A percentile compares a stretch with the other conserved stretches of the same genome.
Evolutionary conservation across 495 filamentous ascomycete genomes (phyloP).

Genomic region (Annulohypoxylon moriforme): DNA sequence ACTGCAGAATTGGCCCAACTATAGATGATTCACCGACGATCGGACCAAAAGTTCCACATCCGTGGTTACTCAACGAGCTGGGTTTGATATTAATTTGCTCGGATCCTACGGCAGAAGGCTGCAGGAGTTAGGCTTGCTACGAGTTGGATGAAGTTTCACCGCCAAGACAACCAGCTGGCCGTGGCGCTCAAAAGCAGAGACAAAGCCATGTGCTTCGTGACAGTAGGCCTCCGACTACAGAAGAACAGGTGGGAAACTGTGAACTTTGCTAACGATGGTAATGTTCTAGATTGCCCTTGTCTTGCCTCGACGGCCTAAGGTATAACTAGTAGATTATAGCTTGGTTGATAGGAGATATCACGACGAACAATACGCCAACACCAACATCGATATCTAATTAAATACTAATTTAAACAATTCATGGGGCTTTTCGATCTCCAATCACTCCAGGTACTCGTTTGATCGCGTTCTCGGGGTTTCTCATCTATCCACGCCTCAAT

Average conservation of each 20-base stretch:
- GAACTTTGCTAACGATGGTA: not conserved
- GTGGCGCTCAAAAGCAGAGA: not conserved
- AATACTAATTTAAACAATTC: not conserved
- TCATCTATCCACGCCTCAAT: not conserved
- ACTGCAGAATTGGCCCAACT: not conserved
- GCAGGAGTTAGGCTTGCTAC: not conserved
- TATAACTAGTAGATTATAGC: not conserved
- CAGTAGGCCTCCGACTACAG: not conserved
- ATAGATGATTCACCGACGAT: not conserved
- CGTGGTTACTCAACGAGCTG: not conserved
- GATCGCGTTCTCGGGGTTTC: not conserved
- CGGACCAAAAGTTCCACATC: not conserved
- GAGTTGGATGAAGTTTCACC: not conserved
- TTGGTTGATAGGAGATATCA: not conserved
- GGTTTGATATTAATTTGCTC: constrained; percentile 1
- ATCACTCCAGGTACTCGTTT: not conserved
- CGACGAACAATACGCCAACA: not conserved
- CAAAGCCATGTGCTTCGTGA: not conserved
- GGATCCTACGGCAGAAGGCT: not conserved
- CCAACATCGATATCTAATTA: not conserved
- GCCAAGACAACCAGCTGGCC: not conserved
- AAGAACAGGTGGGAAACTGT: not conserved
- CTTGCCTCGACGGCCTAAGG: not conserved
- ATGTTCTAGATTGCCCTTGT: constrained; percentile 1
- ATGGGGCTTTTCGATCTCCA: not conserved